These are phyloP conservation scores for Stipa capillata DNA, from an alignment of 176 grass and related monocot genomes.

Conservation along the genomic window DNA sequence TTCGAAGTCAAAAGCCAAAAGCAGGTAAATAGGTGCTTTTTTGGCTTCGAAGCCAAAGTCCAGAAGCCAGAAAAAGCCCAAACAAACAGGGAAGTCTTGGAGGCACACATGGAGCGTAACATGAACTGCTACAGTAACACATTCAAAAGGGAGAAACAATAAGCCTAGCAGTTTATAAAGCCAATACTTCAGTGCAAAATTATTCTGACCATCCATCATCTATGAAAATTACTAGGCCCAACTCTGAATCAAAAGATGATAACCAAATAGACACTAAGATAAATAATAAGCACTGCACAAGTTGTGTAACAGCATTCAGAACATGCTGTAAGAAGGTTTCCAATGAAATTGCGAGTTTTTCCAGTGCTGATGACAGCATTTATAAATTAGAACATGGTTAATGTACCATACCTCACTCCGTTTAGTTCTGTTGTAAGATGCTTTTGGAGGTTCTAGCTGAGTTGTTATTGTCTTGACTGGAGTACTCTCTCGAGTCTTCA, in stretches of 20 bases:
- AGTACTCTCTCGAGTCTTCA: conserved; percentile 23
- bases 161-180: neutral
- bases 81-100: too few relatives aligned
- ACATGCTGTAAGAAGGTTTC: neutral
- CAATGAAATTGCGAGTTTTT: neutral
- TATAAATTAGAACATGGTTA: neutral
- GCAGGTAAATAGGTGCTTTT: too few relatives aligned
- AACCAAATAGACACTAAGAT: neutral
- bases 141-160: neutral
- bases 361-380: neutral
- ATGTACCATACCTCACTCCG: conserved; percentile 35
- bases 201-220: neutral
- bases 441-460: conserved; percentile 28
- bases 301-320: neutral
- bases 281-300: neutral
- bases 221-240: neutral
- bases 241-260: neutral
- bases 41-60: too few relatives aligned
- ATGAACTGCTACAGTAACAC: neutral
- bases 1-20: too few relatives aligned
- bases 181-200: neutral
- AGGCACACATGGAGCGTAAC: neutral
- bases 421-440: conserved; percentile 29
- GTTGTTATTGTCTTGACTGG: conserved; percentile 32
- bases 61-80: too few relatives aligned